Percentiles rank a stretch among this genome's conserved stretches.
Conservation (phyloP, 2,329 filamentous ascomycete species). For the Exophiala aquamarina region DNA sequence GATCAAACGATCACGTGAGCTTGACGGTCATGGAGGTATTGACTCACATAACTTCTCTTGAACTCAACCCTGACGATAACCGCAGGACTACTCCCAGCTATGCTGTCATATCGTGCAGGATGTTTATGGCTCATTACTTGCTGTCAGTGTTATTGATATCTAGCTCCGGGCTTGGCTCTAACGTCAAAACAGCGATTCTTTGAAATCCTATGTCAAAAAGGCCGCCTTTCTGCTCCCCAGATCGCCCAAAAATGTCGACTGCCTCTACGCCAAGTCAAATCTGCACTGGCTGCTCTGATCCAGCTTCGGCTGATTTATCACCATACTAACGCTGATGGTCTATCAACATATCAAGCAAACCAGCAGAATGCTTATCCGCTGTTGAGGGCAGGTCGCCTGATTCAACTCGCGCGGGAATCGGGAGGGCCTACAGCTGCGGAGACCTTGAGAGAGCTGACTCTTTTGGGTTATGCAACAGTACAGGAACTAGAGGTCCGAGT, state of each 20-base stretch:
- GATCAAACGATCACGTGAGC: slow-evolving; percentile 7
- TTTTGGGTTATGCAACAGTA: slow-evolving; percentile 70
- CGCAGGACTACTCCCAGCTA: slow-evolving; percentile 68
- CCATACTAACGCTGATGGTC: slow-evolving; percentile 62
- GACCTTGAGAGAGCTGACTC: slow-evolving; percentile 72
- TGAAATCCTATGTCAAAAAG: slow-evolving; percentile 72
- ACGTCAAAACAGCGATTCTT: slow-evolving; percentile 70
- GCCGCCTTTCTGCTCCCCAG: slow-evolving; percentile 70
- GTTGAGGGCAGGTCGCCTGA: slow-evolving; percentile 76
- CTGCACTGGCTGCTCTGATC: slow-evolving; percentile 79
- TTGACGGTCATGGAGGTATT: slow-evolving; percentile 9
- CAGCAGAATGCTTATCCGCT: slow-evolving; percentile 77
- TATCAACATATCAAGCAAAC: slow-evolving; percentile 82
- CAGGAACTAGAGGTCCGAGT: slow-evolving; percentile 41
- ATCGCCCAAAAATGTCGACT: slow-evolving; percentile 73
- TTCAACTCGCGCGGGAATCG: slow-evolving; percentile 70
- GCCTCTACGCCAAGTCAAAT: slow-evolving; percentile 70
- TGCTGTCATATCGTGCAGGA: slow-evolving; percentile 87
- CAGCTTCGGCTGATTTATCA: slow-evolving; percentile 86
- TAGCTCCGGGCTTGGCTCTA: neutral
- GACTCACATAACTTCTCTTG: neutral
- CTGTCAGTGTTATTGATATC: slow-evolving; percentile 59
- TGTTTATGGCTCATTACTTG: slow-evolving; percentile 85
- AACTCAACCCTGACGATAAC: too few species aligned
- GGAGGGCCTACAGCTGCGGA: slow-evolving; percentile 74